Conservation (phyloP, 106 monocot species). For the Phalaenopsis equestris region DNA sequence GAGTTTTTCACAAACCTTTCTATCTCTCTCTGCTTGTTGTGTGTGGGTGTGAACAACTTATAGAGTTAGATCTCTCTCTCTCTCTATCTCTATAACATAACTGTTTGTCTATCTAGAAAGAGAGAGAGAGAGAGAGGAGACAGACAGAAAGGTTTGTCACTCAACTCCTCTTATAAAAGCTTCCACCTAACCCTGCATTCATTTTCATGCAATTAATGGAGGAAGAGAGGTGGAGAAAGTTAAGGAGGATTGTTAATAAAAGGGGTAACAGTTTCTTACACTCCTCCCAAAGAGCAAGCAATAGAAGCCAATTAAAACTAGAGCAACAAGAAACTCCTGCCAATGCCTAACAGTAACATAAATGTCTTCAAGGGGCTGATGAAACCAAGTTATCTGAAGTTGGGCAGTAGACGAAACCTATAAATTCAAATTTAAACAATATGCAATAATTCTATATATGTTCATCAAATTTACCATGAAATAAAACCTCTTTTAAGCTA, state of each 20-base stretch:
- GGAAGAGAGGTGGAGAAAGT: not conserved
- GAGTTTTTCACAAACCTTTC: conserved; percentile 11
- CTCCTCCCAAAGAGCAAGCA: conserved; percentile 16
- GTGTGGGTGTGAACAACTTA: not conserved
- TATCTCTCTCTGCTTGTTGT: not conserved
- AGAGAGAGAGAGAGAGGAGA: conserved; percentile 2
- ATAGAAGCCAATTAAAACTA: conserved; percentile 18
- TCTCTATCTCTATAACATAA: conserved; percentile 9
- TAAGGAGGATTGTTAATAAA: conserved; percentile 8
- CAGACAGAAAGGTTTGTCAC: conserved; percentile 13
- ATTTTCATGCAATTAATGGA: conserved; percentile 17
- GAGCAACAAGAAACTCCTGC: conserved; percentile 29
- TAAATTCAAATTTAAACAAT: no score
- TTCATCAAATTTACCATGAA: no score
- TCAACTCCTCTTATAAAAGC: conserved; percentile 26
- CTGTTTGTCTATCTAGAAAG: conserved; percentile 1
- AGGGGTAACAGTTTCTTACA: conserved; percentile 16
- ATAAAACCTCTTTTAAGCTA: no score
- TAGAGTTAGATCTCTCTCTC: not conserved
- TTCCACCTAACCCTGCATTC: conserved; percentile 35
- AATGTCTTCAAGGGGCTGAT: conserved; percentile 1
- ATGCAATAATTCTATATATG: no score
- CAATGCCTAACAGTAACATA: conserved; percentile 9
- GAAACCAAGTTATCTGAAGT: not conserved
- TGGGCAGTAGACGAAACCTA: no score